Conservation (phyloP, 148 eudicot species). For the Silene uniflora region DNA sequence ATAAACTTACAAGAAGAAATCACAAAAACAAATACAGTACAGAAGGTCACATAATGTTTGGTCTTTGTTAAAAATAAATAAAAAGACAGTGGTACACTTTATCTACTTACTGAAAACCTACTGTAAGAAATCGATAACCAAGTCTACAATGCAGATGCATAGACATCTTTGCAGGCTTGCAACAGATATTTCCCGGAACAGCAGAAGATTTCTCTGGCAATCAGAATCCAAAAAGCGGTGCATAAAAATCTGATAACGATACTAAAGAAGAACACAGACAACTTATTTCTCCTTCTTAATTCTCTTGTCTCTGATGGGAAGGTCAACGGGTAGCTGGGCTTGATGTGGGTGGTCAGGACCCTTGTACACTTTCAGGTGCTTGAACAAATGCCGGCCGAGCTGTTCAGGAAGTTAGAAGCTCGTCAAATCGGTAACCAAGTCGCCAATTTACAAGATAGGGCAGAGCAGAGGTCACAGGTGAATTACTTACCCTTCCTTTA, state of each 20-base stretch:
- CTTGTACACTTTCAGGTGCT: constrained; percentile 88
- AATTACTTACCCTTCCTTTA: constrained; percentile 75
- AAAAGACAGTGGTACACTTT: constrained; percentile 16
- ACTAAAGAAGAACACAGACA: neutral
- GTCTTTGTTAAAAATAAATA: neutral
- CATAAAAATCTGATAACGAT: neutral
- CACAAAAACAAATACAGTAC: neutral
- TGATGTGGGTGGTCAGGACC: constrained; percentile 90
- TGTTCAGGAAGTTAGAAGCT: constrained; percentile 23
- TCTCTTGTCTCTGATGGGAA: constrained; percentile 87
- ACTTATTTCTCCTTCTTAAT: constrained; percentile 49
- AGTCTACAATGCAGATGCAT: constrained; percentile 19
- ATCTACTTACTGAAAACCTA: constrained; percentile 16
- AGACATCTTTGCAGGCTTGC: neutral
- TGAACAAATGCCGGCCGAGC: constrained; percentile 83
- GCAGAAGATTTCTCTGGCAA: too few species aligned
- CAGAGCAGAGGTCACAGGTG: neutral
- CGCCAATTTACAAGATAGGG: neutral
- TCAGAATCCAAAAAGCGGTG: neutral
- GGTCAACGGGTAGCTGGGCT: constrained; percentile 72
- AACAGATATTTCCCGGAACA: neutral
- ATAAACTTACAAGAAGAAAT: neutral
- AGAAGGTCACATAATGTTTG: neutral
- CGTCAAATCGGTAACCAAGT: neutral
- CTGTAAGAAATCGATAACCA: constrained; percentile 2